phyloP scores from a whole-genome alignment of 2,329 filamentous ascomycete species.

The Pyrenochaeta sp. region DNA sequence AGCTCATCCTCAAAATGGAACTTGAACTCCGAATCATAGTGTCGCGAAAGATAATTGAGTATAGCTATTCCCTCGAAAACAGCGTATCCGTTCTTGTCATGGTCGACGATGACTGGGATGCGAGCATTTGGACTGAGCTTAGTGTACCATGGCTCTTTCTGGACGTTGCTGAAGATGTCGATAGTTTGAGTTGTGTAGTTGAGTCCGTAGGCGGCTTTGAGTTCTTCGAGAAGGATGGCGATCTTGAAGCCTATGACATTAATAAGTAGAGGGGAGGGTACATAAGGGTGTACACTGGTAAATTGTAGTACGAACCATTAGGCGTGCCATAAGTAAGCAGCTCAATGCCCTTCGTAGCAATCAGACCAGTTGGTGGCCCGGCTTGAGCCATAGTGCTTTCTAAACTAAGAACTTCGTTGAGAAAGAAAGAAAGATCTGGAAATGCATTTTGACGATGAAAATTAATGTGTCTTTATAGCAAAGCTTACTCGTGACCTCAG shows the following conservation, averaged over 20 bases:
- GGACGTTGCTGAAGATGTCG: constrained; percentile 64
- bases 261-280: not conserved
- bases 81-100: constrained; percentile 63
- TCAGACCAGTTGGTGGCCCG: constrained; percentile 52
- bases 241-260: constrained; percentile 55
- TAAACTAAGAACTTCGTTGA: not conserved
- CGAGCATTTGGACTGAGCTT: constrained; percentile 67
- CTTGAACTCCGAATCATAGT: constrained; percentile 50
- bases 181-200: constrained; percentile 64
- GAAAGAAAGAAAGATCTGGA: no score
- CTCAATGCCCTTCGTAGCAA: constrained; percentile 68
- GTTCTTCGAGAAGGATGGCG: constrained; percentile 68
- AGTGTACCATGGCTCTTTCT: constrained; percentile 70
- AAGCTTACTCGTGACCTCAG: not conserved
- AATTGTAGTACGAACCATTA: constrained; percentile 27
- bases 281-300: not conserved
- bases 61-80: constrained; percentile 53
- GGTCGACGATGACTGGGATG: constrained; percentile 69
- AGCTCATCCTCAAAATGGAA: constrained; percentile 52
- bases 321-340: constrained; percentile 62
- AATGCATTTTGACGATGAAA: not conserved
- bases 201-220: constrained; percentile 67
- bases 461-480: not conserved
- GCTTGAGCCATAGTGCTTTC: not conserved
- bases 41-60: constrained; percentile 47